Evolutionary conservation across 208 protist genomes (phyloP).

Genomic region (Acanthamoeba royreba): DNA sequence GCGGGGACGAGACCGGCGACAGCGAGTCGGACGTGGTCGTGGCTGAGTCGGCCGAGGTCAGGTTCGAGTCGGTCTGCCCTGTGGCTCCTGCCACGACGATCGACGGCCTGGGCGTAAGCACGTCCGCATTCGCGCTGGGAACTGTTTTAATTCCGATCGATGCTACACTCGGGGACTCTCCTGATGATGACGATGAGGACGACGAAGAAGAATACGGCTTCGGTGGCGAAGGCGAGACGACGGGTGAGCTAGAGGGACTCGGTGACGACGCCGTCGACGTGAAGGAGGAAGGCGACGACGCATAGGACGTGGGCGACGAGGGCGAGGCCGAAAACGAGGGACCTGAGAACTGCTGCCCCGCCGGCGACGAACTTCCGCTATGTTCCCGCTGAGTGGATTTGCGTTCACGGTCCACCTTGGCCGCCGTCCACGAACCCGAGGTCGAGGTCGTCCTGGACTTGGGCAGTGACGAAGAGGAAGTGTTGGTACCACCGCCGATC

Average conservation of each 20-base stretch:
- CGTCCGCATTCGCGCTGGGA: too few species aligned
- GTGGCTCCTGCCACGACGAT: background rate
- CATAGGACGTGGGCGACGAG: background rate
- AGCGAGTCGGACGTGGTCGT: background rate
- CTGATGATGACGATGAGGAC: too few species aligned
- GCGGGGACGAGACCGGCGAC: background rate
- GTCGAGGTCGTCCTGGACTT: too few species aligned
- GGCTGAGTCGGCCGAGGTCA: background rate
- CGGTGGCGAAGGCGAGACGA: too few species aligned
- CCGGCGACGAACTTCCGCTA: background rate
- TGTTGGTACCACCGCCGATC: too few species aligned
- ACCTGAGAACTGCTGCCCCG: background rate
- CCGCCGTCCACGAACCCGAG: background rate
- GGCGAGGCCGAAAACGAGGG: background rate
- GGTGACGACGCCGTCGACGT: too few species aligned
- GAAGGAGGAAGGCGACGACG: background rate
- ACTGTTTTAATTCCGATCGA: background rate
- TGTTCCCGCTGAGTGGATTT: background rate
- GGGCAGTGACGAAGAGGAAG: too few species aligned
- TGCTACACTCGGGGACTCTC: background rate
- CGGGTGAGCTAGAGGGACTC: too few species aligned
- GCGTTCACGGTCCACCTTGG: background rate
- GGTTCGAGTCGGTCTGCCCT: too few species aligned
- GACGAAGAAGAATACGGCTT: too few species aligned
- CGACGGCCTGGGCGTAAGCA: background rate